Conservation (phyloP, 129 eudicot species). For the Arctium minus region DNA sequence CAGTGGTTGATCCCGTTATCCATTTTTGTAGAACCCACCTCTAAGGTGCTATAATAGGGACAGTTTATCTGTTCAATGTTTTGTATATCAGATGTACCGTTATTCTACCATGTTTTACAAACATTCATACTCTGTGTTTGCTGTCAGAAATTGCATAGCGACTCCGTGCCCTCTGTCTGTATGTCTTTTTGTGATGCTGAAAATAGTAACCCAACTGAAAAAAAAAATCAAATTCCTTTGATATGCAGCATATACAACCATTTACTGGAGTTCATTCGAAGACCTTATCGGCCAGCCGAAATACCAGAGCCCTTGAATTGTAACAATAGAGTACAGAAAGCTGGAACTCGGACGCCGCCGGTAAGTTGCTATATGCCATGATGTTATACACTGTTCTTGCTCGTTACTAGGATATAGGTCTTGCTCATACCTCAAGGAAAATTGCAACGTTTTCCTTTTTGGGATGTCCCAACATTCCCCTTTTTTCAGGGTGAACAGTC, state of each 20-base stretch:
- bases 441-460: not conserved
- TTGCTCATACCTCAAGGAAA: not conserved
- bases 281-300: constrained; percentile 36
- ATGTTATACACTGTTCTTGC: not conserved
- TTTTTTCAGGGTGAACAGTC: not conserved
- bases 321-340: constrained; percentile 17
- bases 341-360: constrained; percentile 26
- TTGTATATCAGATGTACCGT: not conserved
- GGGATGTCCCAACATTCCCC: not conserved
- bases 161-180: not conserved
- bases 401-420: not conserved
- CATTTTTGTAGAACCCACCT: too few relatives aligned
- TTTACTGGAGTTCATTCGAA: constrained; percentile 46
- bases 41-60: not conserved
- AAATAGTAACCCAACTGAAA: not conserved
- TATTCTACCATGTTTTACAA: not conserved
- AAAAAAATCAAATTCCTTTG: not conserved
- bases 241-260: constrained; percentile 75
- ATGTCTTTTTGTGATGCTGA: not conserved
- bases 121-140: not conserved
- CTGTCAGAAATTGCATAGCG: not conserved
- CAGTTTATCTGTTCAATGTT: not conserved
- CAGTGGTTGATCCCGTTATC: too few relatives aligned
- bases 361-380: constrained; percentile 38
- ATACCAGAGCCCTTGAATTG: constrained; percentile 26